Percentiles rank a stretch among this genome's conserved stretches.
Conservation (phyloP, 495 filamentous ascomycete genomes). For the Hypoxylon lenormandii region DNA sequence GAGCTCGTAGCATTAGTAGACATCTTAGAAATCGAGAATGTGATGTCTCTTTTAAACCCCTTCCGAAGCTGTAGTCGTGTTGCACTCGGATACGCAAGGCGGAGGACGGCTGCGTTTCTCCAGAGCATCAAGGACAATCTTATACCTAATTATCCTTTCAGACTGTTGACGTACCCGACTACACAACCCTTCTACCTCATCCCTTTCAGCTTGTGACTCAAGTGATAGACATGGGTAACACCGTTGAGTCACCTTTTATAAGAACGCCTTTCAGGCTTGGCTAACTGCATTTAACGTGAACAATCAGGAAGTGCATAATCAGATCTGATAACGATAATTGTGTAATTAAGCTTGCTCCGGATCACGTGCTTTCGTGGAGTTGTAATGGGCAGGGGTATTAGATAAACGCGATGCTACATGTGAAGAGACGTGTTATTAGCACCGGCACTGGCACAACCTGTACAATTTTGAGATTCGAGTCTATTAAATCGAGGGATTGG, state of each 20-base stretch:
- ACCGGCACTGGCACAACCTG: background rate
- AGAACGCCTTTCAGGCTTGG: background rate
- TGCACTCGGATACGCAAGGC: conserved; percentile 15
- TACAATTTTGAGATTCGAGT: background rate
- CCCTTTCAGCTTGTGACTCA: background rate
- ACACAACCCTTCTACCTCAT: background rate
- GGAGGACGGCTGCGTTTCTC: conserved; percentile 13
- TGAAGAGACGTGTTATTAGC: background rate
- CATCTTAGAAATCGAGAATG: conserved; percentile 38
- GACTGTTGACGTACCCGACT: background rate
- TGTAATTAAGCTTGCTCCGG: conserved; percentile 6
- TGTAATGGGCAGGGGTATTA: conserved; percentile 2
- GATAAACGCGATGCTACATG: conserved; percentile 8
- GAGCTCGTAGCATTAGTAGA: conserved; percentile 24
- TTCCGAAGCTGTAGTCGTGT: conserved; percentile 12
- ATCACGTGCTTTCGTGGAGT: conserved; percentile 41
- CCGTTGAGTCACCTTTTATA: conserved; percentile 28
- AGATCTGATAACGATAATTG: background rate
- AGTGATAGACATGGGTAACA: background rate
- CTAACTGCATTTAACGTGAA: background rate
- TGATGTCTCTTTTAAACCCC: conserved; percentile 21
- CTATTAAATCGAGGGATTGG: too few species aligned
- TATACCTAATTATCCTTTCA: conserved; percentile 3
- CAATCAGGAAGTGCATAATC: background rate
- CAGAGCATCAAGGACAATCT: conserved; percentile 39